These are phyloP conservation scores for Quercus engelmannii DNA, from an alignment of 306 rosid species.

Conservation along the genomic window DNA sequence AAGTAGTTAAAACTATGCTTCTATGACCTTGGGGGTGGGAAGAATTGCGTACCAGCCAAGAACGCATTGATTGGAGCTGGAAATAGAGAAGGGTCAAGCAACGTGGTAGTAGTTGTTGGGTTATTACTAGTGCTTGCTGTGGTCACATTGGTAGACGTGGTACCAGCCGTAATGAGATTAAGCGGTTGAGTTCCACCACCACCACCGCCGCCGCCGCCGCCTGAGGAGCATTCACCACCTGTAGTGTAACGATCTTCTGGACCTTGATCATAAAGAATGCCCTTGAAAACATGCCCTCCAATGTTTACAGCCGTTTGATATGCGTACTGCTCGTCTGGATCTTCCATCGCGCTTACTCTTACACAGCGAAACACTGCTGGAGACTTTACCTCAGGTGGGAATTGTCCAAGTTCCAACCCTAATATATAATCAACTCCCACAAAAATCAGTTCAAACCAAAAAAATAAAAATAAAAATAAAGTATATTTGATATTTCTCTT, in stretches of 20 bases:
- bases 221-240: constrained; percentile 58
- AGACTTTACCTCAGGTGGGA: constrained; percentile 83
- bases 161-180: constrained; percentile 36
- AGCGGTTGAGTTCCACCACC: constrained; percentile 48
- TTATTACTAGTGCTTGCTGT: constrained; percentile 21
- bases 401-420: constrained; percentile 91
- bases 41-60: constrained; percentile 96
- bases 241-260: constrained; percentile 42
- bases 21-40: constrained; percentile 82
- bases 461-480: not conserved
- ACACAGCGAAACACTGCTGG: constrained; percentile 89
- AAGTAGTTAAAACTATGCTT: not conserved
- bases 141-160: constrained; percentile 16
- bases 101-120: constrained; percentile 15
- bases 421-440: constrained; percentile 19
- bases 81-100: constrained; percentile 60
- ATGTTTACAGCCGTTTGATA: constrained; percentile 94
- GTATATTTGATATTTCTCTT: too few relatives aligned
- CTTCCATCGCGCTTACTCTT: constrained; percentile 79
- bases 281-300: constrained; percentile 91
- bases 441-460: not conserved
- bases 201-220: constrained; percentile 44
- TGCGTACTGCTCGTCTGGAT: constrained; percentile 79
- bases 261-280: constrained; percentile 93
- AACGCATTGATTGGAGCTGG: constrained; percentile 83